phyloP scores from a whole-genome alignment of 495 filamentous ascomycete genomes.

The Hypoxylon cercidicola region DNA sequence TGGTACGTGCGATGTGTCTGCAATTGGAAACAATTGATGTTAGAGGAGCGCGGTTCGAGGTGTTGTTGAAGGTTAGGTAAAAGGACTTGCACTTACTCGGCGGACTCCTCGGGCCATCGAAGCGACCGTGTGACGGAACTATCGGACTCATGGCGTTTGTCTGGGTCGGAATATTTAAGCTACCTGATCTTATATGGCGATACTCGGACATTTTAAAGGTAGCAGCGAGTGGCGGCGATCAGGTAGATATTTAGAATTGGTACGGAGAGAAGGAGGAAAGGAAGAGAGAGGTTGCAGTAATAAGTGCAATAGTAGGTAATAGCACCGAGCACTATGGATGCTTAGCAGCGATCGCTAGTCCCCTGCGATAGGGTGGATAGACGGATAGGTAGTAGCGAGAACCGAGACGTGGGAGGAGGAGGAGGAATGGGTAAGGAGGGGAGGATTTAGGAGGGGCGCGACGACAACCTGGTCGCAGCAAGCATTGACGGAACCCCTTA shows the following conservation, averaged over 20 bases:
- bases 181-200: conserved; percentile 63
- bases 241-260: conserved; percentile 29
- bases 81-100: conserved; percentile 80
- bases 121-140: conserved; percentile 58
- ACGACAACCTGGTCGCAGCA: conserved; percentile 41
- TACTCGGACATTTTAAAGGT: conserved; percentile 56
- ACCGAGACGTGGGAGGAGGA: conserved; percentile 10
- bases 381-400: background rate
- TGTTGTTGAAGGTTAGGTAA: background rate
- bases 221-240: conserved; percentile 23
- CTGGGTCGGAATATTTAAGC: conserved; percentile 61
- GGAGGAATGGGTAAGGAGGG: conserved; percentile 32
- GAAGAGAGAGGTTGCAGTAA: conserved; percentile 27
- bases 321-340: conserved; percentile 1
- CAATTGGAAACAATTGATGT: conserved; percentile 33
- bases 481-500: conserved; percentile 43
- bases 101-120: conserved; percentile 80
- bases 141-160: conserved; percentile 52
- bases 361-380: conserved; percentile 1
- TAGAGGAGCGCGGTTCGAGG: conserved; percentile 13
- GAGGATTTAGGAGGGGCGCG: conserved; percentile 44
- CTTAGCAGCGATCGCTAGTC: background rate
- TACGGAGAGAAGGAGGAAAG: background rate
- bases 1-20: conserved; percentile 96
- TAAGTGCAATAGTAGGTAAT: conserved; percentile 8